Evolutionary conservation across 2,329 filamentous ascomycete species (phyloP).

Genomic region (Penicillium sp.): DNA sequence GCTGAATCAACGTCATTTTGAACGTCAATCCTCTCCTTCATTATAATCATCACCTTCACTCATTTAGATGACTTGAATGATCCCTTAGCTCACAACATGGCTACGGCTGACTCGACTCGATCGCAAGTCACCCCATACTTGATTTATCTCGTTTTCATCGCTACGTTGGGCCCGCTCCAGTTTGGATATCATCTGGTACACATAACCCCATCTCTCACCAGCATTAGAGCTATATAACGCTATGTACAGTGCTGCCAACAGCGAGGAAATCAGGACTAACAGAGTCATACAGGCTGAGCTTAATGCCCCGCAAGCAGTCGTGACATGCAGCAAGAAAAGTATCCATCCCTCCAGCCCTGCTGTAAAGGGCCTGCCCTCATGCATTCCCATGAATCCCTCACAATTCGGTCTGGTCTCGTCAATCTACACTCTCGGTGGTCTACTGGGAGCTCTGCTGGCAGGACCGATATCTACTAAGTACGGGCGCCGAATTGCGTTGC

Average conservation of each 20-base stretch:
- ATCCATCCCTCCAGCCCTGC: constrained; percentile 39
- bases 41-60: not conserved
- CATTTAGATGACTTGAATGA: not conserved
- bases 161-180: constrained; percentile 84
- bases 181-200: constrained; percentile 91
- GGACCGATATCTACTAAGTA: constrained; percentile 77
- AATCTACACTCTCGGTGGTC: constrained; percentile 86
- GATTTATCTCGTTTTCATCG: constrained; percentile 72
- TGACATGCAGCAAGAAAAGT: constrained; percentile 75
- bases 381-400: constrained; percentile 82
- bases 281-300: constrained; percentile 71
- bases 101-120: constrained; percentile 21
- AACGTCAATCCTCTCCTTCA: not conserved
- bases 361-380: constrained; percentile 59
- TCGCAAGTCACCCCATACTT: constrained; percentile 71
- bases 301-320: constrained; percentile 91
- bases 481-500: constrained; percentile 77
- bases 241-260: not conserved
- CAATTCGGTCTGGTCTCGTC: constrained; percentile 86
- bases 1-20: not conserved
- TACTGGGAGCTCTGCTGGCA: constrained; percentile 77
- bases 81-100: constrained; percentile 27
- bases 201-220: constrained; percentile 4
- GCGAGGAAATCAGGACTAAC: not conserved
- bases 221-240: not conserved